These are phyloP conservation scores for Salix koriyanagi DNA, from an alignment of 345 rosid species.

Conservation along the genomic window DNA sequence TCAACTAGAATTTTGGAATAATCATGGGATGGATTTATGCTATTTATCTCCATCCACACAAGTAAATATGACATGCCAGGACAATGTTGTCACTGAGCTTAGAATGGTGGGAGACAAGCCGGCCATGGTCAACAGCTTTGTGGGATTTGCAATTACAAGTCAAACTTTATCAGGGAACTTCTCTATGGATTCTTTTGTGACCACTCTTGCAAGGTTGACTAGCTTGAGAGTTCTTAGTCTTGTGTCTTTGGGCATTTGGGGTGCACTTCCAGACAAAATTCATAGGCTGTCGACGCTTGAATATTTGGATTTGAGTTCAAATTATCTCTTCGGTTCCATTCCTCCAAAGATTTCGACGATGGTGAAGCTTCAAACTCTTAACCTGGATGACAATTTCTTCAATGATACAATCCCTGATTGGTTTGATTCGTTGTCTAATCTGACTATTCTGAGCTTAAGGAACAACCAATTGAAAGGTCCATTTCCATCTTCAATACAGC, in stretches of 20 bases:
- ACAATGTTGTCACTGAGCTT: conserved; percentile 48
- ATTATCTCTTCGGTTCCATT: conserved; percentile 57
- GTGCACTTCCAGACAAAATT: conserved; percentile 66
- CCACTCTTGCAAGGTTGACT: conserved; percentile 55
- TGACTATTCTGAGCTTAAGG: conserved; percentile 47
- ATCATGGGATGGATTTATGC: conserved; percentile 54
- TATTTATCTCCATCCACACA: conserved; percentile 35
- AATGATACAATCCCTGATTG: conserved; percentile 54
- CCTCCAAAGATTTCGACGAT: conserved; percentile 63
- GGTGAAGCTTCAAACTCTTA: conserved; percentile 55
- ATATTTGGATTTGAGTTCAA: conserved; percentile 58
- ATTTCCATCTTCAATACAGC: conserved; percentile 34
- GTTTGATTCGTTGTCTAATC: conserved; percentile 47
- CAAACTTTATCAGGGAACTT: conserved; percentile 52
- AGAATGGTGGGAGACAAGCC: conserved; percentile 50
- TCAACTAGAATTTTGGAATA: conserved; percentile 61
- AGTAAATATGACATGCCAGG: conserved; percentile 58
- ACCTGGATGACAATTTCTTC: conserved; percentile 54
- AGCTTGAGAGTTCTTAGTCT: conserved; percentile 56
- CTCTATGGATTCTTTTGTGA: conserved; percentile 65
- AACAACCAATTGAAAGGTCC: conserved; percentile 43
- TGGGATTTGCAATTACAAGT: conserved; percentile 42
- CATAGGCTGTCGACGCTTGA: conserved; percentile 61
- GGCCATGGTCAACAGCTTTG: conserved; percentile 27
- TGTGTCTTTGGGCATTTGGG: conserved; percentile 71